A percentile compares a stretch with the other conserved stretches of the same genome.
These are phyloP conservation scores for Candida glaebosa DNA, from an alignment of 805 yeast genomes.

Conservation along the genomic window DNA sequence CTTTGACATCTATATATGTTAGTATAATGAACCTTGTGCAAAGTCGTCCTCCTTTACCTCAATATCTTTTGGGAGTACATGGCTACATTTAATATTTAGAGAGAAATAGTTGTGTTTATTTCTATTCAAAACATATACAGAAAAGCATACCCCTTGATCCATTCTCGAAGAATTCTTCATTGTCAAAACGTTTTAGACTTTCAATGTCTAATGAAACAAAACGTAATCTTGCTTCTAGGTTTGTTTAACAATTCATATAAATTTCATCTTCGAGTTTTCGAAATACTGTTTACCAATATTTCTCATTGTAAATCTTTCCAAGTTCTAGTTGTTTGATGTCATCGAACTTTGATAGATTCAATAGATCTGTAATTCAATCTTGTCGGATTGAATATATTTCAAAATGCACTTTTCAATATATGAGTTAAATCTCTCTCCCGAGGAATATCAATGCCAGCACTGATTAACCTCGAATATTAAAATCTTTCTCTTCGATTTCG, in stretches of 20 bases:
- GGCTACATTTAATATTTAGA: constrained; percentile 4
- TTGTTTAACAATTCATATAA: background rate
- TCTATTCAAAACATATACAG: constrained; percentile 5
- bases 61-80: background rate
- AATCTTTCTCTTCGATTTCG: no score
- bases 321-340: constrained; percentile 2
- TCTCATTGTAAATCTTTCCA: constrained; percentile 1
- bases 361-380: constrained; percentile 4
- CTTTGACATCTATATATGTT: constrained; percentile 81
- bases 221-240: background rate
- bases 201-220: background rate
- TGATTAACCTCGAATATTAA: constrained; percentile 1
- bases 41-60: background rate
- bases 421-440: constrained; percentile 5
- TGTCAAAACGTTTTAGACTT: no score
- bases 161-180: constrained; percentile 3
- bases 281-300: constrained; percentile 7
- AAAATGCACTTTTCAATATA: constrained; percentile 7
- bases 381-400: background rate
- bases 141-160: constrained; percentile 4
- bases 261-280: constrained; percentile 1
- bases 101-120: constrained; percentile 4
- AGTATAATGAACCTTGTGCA: constrained; percentile 22
- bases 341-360: constrained; percentile 3
- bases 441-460: constrained; percentile 3